Evolutionary conservation across 768 basidiomycete genomes (phyloP).

Genomic region (Pholiota conissans): DNA sequence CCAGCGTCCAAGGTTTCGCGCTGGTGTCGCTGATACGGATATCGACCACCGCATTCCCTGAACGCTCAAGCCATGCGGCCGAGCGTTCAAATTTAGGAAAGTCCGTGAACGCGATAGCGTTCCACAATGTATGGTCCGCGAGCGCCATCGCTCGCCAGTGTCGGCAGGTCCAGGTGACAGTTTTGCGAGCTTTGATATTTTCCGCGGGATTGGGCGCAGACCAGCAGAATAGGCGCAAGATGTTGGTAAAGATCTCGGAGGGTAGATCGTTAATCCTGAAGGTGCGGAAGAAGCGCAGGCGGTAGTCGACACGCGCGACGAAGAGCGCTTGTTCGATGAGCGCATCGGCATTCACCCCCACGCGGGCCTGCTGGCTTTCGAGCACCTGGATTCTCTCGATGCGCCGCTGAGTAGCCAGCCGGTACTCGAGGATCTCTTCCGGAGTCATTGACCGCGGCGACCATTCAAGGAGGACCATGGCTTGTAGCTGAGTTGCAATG

Average conservation of each 20-base stretch:
- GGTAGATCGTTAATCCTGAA: conserved; percentile 68
- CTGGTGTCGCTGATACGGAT: conserved; percentile 54
- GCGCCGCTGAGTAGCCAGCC: conserved; percentile 8
- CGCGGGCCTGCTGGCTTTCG: conserved; percentile 11
- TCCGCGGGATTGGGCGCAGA: conserved; percentile 35
- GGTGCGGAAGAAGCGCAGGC: conserved; percentile 29
- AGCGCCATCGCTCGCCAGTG: conserved; percentile 52
- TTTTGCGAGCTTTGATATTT: conserved; percentile 41
- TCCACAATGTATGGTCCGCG: conserved; percentile 57
- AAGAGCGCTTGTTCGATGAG: conserved; percentile 29
- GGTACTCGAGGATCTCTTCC: conserved; percentile 8
- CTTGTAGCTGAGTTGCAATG: no score
- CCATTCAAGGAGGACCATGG: conserved; percentile 18
- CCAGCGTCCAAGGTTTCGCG: conserved; percentile 34
- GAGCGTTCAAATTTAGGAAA: conserved; percentile 49
- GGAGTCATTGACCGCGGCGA: conserved; percentile 11
- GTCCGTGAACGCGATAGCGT: conserved; percentile 64
- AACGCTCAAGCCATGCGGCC: conserved; percentile 56
- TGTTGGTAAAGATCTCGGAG: conserved; percentile 61
- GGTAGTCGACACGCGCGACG: conserved; percentile 33
- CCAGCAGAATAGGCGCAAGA: conserved; percentile 64
- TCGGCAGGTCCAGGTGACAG: conserved; percentile 59
- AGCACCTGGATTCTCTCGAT: conserved; percentile 18
- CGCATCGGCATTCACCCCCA: background rate
- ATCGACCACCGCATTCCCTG: conserved; percentile 55